Conservation (phyloP, 2,329 filamentous ascomycete species). For the Gyromitra esculenta region DNA sequence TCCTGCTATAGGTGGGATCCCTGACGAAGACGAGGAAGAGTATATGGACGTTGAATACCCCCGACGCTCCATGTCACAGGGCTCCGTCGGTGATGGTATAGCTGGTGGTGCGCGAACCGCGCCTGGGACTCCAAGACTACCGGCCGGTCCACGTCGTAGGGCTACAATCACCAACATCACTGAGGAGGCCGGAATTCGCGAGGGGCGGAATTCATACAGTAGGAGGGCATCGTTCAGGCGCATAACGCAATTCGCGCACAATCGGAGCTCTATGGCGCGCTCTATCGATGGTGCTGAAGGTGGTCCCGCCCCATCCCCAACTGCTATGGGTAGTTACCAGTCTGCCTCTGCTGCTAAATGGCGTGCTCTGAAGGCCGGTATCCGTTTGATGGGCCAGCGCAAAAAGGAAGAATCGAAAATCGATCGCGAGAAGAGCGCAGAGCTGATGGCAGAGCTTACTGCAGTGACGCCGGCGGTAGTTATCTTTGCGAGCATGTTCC, state of each 20-base stretch:
- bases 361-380: conserved; percentile 89
- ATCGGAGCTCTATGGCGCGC: conserved; percentile 54
- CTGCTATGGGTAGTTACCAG: conserved; percentile 60
- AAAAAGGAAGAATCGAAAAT: conserved; percentile 85
- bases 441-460: conserved; percentile 92
- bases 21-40: conserved; percentile 48
- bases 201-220: conserved; percentile 32
- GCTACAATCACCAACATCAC: conserved; percentile 65
- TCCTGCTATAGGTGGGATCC: conserved; percentile 46
- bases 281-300: conserved; percentile 57
- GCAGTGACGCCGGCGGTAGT: conserved; percentile 92
- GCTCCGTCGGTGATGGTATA: conserved; percentile 22
- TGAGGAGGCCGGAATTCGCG: conserved; percentile 57
- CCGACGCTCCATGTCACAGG: conserved; percentile 29
- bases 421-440: conserved; percentile 93
- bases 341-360: conserved; percentile 77
- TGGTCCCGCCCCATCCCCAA: conserved; percentile 57
- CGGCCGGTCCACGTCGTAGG: conserved; percentile 58
- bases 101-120: conserved; percentile 49
- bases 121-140: conserved; percentile 51
- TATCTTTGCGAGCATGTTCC: conserved; percentile 96
- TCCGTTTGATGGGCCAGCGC: conserved; percentile 77
- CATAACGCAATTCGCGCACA: conserved; percentile 63
- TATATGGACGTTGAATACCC: conserved; percentile 42
- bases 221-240: conserved; percentile 61